These are phyloP conservation scores for Phytophthora lateralis DNA, from an alignment of 352 stramenopile genomes.

Conservation along the genomic window DNA sequence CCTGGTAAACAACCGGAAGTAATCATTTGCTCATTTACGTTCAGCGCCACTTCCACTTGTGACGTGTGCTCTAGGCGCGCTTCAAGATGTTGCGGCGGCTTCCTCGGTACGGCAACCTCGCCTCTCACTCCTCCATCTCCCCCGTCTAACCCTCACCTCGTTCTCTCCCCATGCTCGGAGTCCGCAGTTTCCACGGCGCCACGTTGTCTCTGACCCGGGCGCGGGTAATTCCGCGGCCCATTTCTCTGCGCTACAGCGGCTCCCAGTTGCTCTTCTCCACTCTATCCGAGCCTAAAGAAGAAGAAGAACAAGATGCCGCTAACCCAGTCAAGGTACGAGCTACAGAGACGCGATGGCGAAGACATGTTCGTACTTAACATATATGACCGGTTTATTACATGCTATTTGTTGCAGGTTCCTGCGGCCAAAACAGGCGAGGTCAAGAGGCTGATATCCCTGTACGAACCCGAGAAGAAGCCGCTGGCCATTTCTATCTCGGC, in stretches of 20 bases:
- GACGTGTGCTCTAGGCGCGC: constrained; percentile 6
- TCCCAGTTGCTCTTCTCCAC: constrained; percentile 36
- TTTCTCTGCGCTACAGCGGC: neutral
- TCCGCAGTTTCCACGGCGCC: constrained; percentile 19
- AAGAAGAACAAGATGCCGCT: constrained; percentile 10
- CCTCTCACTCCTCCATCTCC: neutral
- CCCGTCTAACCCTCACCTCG: neutral
- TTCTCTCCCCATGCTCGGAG: neutral
- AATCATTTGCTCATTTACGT: constrained; percentile 10
- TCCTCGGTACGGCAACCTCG: constrained; percentile 20
- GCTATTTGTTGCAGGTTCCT: constrained; percentile 1
- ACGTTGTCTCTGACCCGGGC: constrained; percentile 13
- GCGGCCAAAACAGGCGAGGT: constrained; percentile 35
- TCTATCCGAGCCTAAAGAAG: constrained; percentile 16
- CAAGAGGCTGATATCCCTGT: constrained; percentile 54
- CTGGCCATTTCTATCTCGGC: constrained; percentile 65
- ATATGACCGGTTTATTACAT: constrained; percentile 4
- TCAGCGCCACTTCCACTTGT: constrained; percentile 6
- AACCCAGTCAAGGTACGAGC: constrained; percentile 8
- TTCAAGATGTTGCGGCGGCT: constrained; percentile 33
- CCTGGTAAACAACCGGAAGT: neutral
- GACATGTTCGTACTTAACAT: constrained; percentile 11
- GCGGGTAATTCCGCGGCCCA: neutral
- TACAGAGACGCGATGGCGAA: neutral
- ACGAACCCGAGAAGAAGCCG: constrained; percentile 74